Conservation (phyloP, 176 grass and related monocot species). For the Miscanthus lutarioriparius region DNA sequence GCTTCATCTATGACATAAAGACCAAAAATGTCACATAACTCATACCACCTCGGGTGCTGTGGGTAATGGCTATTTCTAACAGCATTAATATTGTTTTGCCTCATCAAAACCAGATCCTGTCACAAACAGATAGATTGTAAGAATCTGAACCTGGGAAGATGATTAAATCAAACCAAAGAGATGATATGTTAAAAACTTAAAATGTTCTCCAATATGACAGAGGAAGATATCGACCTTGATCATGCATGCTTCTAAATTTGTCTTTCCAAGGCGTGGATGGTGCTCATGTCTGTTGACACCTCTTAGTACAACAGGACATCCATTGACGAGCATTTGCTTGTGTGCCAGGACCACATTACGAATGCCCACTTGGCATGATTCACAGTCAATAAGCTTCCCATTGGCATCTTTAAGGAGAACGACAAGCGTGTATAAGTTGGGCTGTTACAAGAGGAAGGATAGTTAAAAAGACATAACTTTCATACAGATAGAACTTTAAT, state of each 20-base stretch:
- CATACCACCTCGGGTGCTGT: slow-evolving; percentile 94
- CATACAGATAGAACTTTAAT: slow-evolving; percentile 11
- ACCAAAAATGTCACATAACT: slow-evolving; percentile 91
- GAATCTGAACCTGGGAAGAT: slow-evolving; percentile 11
- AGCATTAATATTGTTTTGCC: slow-evolving; percentile 96
- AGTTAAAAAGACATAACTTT: slow-evolving; percentile 46
- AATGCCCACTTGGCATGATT: slow-evolving; percentile 95
- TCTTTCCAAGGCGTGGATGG: slow-evolving; percentile 91
- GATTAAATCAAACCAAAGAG: slow-evolving; percentile 6
- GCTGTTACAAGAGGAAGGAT: slow-evolving; percentile 61
- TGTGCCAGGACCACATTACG: slow-evolving; percentile 69
- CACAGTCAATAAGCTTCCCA: slow-evolving; percentile 88
- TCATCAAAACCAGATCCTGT: slow-evolving; percentile 96
- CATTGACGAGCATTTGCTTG: slow-evolving; percentile 97
- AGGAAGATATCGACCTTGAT: slow-evolving; percentile 69
- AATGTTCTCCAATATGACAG: slow-evolving; percentile 14
- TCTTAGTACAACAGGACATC: slow-evolving; percentile 76
- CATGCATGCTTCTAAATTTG: slow-evolving; percentile 97
- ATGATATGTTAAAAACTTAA: slow-evolving; percentile 4
- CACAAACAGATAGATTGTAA: slow-evolving; percentile 33
- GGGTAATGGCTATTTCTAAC: slow-evolving; percentile 98
- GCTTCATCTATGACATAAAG: slow-evolving; percentile 96
- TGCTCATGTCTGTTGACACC: slow-evolving; percentile 98
- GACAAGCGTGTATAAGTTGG: slow-evolving; percentile 95
- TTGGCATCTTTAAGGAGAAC: slow-evolving; percentile 90